A percentile compares a stretch with the other conserved stretches of the same genome.
These are phyloP conservation scores for Candida endomychidarum DNA, from an alignment of 805 yeast species.

Conservation along the genomic window DNA sequence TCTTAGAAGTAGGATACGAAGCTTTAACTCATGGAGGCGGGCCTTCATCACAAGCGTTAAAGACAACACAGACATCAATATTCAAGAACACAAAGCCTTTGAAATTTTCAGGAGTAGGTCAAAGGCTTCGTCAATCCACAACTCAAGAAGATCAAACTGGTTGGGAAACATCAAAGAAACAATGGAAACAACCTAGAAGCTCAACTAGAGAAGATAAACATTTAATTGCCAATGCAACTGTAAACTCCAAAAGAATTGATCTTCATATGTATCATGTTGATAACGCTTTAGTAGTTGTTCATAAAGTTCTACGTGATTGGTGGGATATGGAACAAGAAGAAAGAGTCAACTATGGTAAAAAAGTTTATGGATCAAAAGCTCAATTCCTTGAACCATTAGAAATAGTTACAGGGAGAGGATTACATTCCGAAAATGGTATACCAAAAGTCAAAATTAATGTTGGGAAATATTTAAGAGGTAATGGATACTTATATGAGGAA, in stretches of 20 bases:
- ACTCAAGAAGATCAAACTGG: too few relatives aligned
- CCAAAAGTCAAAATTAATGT: conserved; percentile 49
- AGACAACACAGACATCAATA: neutral
- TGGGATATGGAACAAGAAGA: conserved; percentile 55
- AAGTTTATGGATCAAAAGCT: conserved; percentile 35
- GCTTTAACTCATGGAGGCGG: conserved; percentile 6
- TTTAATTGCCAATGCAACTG: too few relatives aligned
- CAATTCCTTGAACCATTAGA: conserved; percentile 42
- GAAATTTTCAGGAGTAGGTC: neutral
- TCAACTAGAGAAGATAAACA: too few relatives aligned
- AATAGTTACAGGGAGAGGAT: conserved; percentile 68
- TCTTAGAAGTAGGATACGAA: conserved; percentile 9
- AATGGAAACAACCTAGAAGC: neutral
- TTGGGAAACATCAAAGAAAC: neutral
- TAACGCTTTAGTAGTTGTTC: conserved; percentile 44
- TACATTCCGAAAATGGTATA: conserved; percentile 61
- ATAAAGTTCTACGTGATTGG: conserved; percentile 49
- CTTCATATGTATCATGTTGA: conserved; percentile 54
- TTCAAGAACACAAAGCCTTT: neutral
- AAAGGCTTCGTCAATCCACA: neutral
- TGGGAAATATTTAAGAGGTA: conserved; percentile 32
- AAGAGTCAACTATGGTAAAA: conserved; percentile 41
- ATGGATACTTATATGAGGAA: conserved; percentile 48
- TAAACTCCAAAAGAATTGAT: conserved; percentile 38
- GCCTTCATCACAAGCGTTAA: too few relatives aligned